Evolutionary conservation across 2,329 filamentous ascomycete species (phyloP), one percentile per base, ranked within the genome.

Genomic region (Cryoendolithus antarcticus): DNA sequence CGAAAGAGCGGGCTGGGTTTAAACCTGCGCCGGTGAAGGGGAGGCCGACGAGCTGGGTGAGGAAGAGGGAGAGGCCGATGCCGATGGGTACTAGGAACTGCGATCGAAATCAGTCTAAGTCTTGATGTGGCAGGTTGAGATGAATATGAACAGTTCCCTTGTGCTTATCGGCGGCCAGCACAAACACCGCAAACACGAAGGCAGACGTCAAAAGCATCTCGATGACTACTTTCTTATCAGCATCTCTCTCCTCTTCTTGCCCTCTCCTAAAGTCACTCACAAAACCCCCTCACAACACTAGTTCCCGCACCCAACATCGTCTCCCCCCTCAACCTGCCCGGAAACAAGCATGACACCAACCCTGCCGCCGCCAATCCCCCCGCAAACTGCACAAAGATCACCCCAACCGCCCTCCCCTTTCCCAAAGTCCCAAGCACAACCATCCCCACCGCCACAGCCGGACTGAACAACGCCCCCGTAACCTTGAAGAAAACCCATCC

Each of bases 281-380:
- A 42, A 32, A 82, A 61, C 6, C 77, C 78, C 42, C 75, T 75
- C 0, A 63, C 63, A 7, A 68, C 62, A 40, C 62, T 71, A 3
- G 71, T 64, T 7, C 67, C 50, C n/a, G 46, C 41, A 1, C 47
- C 51, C 4, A 61, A 44, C 2, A 49, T 48, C 3, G 56, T 60
- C 41, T 53, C 51, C 13, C 47, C 48, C 4, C 43, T 39, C 31
- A 78, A 53, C 32, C 49, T 38, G 2, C 53, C 53, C 10, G 57
- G 55, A 9, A 60, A 45, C 35, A 61, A 50, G 19, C 39, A 45
- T 12, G 43, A 44, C 21, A 51, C 49, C 5, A 61, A 37, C 24
- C 46, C 57, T 4, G 54, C 55, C 9, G 57, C 58, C 27, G 43
- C 45, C 9, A 60, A 55, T 6, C 45, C 51, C 21, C 47, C 51